These are phyloP conservation scores for Sophora flavescens DNA, from an alignment of 306 rosid species.

Conservation along the genomic window DNA sequence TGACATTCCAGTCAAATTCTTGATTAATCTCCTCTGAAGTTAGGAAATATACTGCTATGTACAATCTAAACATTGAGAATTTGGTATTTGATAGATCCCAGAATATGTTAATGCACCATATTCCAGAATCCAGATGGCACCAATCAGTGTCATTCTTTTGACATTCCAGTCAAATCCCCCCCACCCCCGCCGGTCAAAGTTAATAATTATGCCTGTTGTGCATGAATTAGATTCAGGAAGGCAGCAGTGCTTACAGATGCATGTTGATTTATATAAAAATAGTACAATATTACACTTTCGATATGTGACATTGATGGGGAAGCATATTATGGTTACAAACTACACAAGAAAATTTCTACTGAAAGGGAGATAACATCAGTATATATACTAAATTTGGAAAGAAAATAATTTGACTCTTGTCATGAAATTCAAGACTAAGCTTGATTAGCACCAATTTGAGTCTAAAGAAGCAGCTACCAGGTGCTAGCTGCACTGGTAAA, in stretches of 20 bases:
- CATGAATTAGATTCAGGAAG: conserved; percentile 24
- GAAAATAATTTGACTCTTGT: background rate
- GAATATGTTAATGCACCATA: conserved; percentile 1
- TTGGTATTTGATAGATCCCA: background rate
- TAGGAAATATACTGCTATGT: conserved; percentile 2
- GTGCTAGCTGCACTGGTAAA: background rate
- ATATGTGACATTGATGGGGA: conserved; percentile 9
- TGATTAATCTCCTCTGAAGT: conserved; percentile 13
- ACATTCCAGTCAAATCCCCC: conserved; percentile 3
- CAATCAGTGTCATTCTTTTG: background rate
- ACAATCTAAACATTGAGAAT: conserved; percentile 12
- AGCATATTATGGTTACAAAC: conserved; percentile 29
- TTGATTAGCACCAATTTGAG: conserved; percentile 27
- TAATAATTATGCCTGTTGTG: background rate
- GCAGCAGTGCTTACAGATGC: background rate
- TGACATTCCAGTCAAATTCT: conserved; percentile 9
- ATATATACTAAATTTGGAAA: conserved; percentile 5
- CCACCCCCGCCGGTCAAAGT: background rate
- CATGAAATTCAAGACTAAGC: conserved; percentile 18
- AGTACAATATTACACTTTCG: conserved; percentile 11
- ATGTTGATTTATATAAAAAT: background rate
- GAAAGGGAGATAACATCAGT: background rate
- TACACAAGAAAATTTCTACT: background rate
- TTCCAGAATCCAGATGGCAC: conserved; percentile 1
- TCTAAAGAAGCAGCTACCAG: background rate